Base-by-base conservation (phyloP, 2,329 filamentous ascomycete species). In the Beauveria sp. region DNA sequence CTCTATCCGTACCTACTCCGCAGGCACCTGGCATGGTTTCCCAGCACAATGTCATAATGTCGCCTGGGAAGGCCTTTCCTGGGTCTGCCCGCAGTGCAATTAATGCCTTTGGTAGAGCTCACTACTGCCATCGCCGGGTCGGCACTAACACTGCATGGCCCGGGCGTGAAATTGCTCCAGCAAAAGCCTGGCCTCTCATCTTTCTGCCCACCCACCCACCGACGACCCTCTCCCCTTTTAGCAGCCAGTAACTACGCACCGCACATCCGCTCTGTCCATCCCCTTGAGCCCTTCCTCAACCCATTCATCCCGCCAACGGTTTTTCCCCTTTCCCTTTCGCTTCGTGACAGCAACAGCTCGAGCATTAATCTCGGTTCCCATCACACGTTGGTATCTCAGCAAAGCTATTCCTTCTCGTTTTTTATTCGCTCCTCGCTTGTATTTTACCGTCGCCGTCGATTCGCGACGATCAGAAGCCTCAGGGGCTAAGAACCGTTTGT, bases 101-200 rank as follows among this genome's bases (percentile, higher is more conserved):
- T 16, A 38, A 38, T n/a, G 16, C 52, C 26, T 3, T 22, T 58
- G 45, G 12, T 49, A 58, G 55, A 49, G 43, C 28, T 40, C 55
- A 58, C n/a, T 30, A 26, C 54, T 38, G 54, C 8, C 49, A 28
- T n/a, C 38, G 3, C 28, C 24, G 22, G 5, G 18, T n/a, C 38
- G 26, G 10, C 50, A 47, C 49, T 53, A 53, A 54, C 40, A n/a
- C 34, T 62, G 38, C 47, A 47, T 63, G 63, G 57, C 47, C 58
- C 61, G 52, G 62, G 61, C 59, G 60, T 61, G 63, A 64, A 64
- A 67, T 67, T 66, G 60, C 52, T 60, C 57, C 28, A 28, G 22
- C 55, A 30, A 40, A 40, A 47, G 43, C 56, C 34, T 49, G 30
- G 24, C 34, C 43, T 58, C 56, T 57, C 38, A 43, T 42, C 28